Conservation (phyloP, 129 eudicot genomes). For the Helianthus tuberosus region DNA sequence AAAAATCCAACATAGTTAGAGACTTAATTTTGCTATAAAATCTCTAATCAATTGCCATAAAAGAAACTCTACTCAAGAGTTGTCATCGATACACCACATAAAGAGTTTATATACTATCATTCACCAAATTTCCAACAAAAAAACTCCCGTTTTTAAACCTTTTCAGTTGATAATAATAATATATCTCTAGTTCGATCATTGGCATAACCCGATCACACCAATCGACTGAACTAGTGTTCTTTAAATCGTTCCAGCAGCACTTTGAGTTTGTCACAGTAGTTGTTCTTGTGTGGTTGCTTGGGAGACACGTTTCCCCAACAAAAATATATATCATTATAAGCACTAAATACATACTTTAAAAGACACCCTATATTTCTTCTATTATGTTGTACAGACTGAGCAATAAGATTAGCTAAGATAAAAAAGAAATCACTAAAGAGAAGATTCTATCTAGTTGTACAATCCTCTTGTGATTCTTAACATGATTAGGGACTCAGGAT, state of each 20-base stretch:
- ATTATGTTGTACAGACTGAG: background rate
- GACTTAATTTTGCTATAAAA: no score
- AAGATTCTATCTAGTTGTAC: slow-evolving; percentile 40
- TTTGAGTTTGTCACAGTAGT: background rate
- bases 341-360: slow-evolving; percentile 7
- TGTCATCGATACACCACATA: no score
- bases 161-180: background rate
- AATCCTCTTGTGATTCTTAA: slow-evolving; percentile 39
- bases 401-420: slow-evolving; percentile 16
- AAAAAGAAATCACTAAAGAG: slow-evolving; percentile 35
- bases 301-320: background rate
- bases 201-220: background rate
- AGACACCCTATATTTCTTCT: slow-evolving; percentile 15
- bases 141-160: background rate
- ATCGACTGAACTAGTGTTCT: background rate
- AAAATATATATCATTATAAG: background rate
- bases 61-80: no score
- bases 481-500: slow-evolving; percentile 40
- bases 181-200: background rate
- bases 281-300: background rate
- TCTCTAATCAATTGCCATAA: no score
- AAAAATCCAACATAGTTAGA: no score
- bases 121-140: no score
- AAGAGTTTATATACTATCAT: no score
- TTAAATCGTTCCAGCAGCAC: background rate